phyloP scores from a whole-genome alignment of 768 basidiomycete genomes.

The Boletus sp. region DNA sequence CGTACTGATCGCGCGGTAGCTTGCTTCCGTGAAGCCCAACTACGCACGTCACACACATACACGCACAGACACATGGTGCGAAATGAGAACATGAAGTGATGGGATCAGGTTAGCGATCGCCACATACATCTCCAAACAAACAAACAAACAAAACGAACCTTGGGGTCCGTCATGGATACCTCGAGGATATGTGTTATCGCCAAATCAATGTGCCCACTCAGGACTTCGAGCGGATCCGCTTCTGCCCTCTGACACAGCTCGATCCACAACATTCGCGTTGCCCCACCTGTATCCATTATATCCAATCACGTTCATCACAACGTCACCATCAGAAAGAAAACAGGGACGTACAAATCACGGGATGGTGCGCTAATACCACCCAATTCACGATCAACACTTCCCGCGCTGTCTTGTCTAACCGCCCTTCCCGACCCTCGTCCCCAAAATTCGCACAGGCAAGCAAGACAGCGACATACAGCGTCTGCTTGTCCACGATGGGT shows the following conservation, averaged over 20 bases:
- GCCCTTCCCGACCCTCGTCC: constrained; percentile 37
- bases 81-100: not conserved
- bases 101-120: not conserved
- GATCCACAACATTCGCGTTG: constrained; percentile 55
- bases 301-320: not conserved
- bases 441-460: constrained; percentile 48
- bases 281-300: constrained; percentile 13
- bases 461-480: constrained; percentile 52
- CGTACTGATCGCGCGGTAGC: constrained; percentile 71
- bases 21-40: constrained; percentile 61
- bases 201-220: constrained; percentile 48
- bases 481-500: constrained; percentile 46
- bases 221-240: constrained; percentile 63
- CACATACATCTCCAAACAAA: not conserved
- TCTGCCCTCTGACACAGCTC: constrained; percentile 71
- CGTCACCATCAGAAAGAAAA: not conserved
- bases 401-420: constrained; percentile 37
- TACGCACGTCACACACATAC: constrained; percentile 12
- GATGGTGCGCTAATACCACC: constrained; percentile 74
- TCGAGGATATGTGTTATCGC: constrained; percentile 50
- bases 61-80: not conserved
- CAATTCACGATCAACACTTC: constrained; percentile 52
- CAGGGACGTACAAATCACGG: constrained; percentile 48
- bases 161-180: constrained; percentile 43
- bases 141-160: constrained; percentile 35